Evolutionary conservation across 148 eudicot species (phyloP).

Genomic region (Arbutus unedo): DNA sequence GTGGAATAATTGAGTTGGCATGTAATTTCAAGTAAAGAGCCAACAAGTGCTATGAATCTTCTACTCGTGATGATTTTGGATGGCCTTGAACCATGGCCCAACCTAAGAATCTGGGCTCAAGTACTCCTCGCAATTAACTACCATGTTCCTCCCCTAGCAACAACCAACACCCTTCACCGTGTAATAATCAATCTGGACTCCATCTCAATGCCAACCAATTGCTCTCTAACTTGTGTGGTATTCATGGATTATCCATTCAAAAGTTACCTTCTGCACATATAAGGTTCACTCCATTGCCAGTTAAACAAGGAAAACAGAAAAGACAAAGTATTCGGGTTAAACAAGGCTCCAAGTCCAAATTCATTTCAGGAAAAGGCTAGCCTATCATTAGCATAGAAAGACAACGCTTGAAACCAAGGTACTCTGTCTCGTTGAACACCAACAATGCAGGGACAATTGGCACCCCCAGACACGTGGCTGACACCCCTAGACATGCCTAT

Average conservation of each 20-base stretch:
- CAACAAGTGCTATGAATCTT: neutral
- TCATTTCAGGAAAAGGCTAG: neutral
- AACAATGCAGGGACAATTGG: neutral
- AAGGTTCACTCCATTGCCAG: neutral
- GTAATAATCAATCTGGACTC: neutral
- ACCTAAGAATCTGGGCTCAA: neutral
- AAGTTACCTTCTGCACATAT: neutral
- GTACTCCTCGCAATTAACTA: neutral
- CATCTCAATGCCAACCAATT: neutral
- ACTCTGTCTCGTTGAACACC: neutral
- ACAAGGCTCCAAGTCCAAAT: neutral
- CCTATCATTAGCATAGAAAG: neutral
- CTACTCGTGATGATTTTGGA: neutral
- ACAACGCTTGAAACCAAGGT: neutral
- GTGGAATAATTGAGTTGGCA: neutral
- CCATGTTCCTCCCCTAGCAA: no score
- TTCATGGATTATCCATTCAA: neutral
- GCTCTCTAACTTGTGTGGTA: neutral
- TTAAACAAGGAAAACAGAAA: neutral
- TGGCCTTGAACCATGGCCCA: neutral
- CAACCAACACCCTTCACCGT: neutral
- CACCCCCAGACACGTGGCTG: neutral
- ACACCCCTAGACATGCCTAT: neutral
- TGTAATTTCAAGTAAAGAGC: neutral
- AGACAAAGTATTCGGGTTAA: neutral